Percentiles rank a stretch among this genome's conserved stretches.
These are phyloP conservation scores for Vaccinium macrocarpon DNA, from an alignment of 148 eudicot genomes.

Conservation along the genomic window DNA sequence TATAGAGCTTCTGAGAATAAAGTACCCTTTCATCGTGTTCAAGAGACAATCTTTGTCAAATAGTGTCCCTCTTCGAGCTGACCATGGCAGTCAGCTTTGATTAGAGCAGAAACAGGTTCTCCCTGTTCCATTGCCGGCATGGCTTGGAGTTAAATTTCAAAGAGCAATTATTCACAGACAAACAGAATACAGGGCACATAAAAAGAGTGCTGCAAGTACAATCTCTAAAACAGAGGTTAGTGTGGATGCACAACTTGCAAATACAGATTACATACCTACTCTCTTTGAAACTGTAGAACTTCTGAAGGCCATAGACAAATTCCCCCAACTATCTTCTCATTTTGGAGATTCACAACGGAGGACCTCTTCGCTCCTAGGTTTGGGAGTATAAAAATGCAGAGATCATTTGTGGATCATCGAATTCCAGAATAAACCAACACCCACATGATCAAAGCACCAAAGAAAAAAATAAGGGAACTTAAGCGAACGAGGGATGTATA, in stretches of 20 bases:
- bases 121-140: constrained; percentile 33
- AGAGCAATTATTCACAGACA: not conserved
- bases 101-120: constrained; percentile 61
- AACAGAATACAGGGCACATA: not conserved
- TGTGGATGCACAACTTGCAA: not conserved
- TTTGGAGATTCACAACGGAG: not conserved
- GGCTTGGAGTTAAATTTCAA: not conserved
- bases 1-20: not conserved
- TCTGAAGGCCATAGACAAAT: not conserved
- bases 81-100: constrained; percentile 93
- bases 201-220: not conserved
- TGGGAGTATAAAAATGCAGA: no score
- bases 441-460: no score
- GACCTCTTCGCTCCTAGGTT: no score
- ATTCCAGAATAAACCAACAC: no score
- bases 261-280: not conserved
- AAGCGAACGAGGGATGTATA: no score
- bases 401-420: no score
- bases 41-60: constrained; percentile 79
- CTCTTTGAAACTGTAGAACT: not conserved
- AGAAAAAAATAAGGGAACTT: no score
- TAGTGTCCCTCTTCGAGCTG: constrained; percentile 65
- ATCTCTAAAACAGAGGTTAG: no score
- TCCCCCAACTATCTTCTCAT: not conserved
- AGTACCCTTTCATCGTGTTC: constrained; percentile 95